Evolutionary conservation across 345 rosid genomes (phyloP), one percentile per base, ranked within the genome.

Genomic region (Lagerstroemia speciosa): DNA sequence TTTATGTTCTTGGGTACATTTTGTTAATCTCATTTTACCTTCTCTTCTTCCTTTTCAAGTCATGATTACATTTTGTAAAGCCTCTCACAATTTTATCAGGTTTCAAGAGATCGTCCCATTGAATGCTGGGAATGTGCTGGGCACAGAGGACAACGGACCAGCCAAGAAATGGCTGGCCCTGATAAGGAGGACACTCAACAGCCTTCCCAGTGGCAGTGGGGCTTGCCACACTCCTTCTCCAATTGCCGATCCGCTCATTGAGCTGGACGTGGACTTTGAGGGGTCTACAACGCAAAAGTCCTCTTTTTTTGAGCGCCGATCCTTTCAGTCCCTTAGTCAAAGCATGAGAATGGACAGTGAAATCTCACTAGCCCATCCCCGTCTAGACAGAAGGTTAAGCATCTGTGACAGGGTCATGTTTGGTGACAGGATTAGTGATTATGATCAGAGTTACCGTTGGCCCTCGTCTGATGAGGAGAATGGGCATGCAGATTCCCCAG

Each of bases 21-120:
- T 58, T 46, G 8, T n/a, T 11, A 67, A 75, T 24, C 50, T 32
- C 41, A 38, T 30, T 17, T 65, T 63, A 48, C 55, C 19, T 41
- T 65, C 36, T 11, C 29, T 11, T 46, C 41, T 53, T 24, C 46
- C 16, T 65, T 45, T 34, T 38, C 57, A 55, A 58, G 41, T 22
- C 9, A 0, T 68, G 30, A 43, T 36, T 10, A 3, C 24, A 38
- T 11, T 26, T 34, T n/a, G 40, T 48, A 60, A 27, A 11, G 65
- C 46, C 26, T 71, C 72, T 69, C 40, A 37, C 73, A 24, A 27
- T 8, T 34, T 73, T 69, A 67, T 73, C 82, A 94, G 99, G 64
- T 91, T 94, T 77, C 99, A 94, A 84, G 99, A 94, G 75, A 94
- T 94, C 26, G 97, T 94, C 62, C 99, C 99, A 76, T 67, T 94